Conservation (phyloP, 371 early-diverging fungal species). For the Rhizopus stolonifer region DNA sequence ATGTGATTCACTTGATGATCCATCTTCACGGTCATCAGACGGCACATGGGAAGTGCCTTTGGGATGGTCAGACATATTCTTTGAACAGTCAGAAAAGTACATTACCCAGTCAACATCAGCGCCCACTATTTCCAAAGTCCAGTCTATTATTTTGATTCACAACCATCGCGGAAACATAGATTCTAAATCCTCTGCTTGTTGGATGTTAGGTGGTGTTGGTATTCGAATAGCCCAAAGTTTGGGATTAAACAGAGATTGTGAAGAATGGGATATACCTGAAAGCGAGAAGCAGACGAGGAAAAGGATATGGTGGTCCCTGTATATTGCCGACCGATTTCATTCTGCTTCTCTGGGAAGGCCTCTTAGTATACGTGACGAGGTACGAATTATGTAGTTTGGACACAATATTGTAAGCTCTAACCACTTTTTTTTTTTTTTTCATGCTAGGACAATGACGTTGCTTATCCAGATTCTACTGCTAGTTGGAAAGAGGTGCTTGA, state of each 20-base stretch:
- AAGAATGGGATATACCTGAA: conserved; percentile 46
- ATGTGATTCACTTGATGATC: conserved; percentile 28
- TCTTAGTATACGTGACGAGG: conserved; percentile 46
- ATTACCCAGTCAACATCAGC: conserved; percentile 24
- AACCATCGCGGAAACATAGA: conserved; percentile 47
- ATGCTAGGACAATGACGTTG: conserved; percentile 49
- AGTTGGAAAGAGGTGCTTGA: conserved; percentile 45
- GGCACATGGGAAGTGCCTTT: conserved; percentile 41
- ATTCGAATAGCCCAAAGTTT: conserved; percentile 41
- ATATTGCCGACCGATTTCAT: conserved; percentile 45
- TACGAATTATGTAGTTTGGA: too few species aligned
- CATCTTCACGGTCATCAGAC: conserved; percentile 26
- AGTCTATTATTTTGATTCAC: conserved; percentile 42
- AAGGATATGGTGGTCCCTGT: conserved; percentile 48
- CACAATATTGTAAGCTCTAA: too few species aligned
- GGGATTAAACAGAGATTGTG: conserved; percentile 42
- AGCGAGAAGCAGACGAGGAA: conserved; percentile 46
- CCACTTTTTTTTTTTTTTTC: too few species aligned
- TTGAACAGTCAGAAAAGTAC: conserved; percentile 38
- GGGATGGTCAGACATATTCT: conserved; percentile 49
- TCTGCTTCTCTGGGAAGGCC: conserved; percentile 47
- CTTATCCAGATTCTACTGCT: conserved; percentile 37
- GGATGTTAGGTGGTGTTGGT: conserved; percentile 40
- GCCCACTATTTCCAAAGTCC: conserved; percentile 43
- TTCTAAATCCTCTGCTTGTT: conserved; percentile 47